These are phyloP conservation scores for Fragaria iinumae DNA, from an alignment of 306 rosid species.

Conservation along the genomic window DNA sequence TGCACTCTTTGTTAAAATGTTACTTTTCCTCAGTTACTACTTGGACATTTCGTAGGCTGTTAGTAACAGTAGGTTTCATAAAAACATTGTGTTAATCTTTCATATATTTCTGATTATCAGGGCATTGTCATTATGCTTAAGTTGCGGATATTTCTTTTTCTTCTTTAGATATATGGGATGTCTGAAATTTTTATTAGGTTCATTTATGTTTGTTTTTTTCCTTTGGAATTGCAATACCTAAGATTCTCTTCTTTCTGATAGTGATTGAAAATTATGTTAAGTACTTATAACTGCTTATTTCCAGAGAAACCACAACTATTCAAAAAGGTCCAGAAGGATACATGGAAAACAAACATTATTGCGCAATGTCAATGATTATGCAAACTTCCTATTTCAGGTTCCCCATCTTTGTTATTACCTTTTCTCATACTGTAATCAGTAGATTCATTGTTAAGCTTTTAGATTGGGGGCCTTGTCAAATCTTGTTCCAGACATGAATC, in stretches of 20 bases:
- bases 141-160: background rate
- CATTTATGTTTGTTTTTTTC: conserved; percentile 1
- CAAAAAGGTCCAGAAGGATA: conserved; percentile 46
- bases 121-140: background rate
- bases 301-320: conserved; percentile 54
- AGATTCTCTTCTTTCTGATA: background rate
- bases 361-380: conserved; percentile 53
- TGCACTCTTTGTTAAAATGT: background rate
- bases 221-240: background rate
- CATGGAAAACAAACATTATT: conserved; percentile 45
- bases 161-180: background rate
- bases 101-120: background rate
- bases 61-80: background rate
- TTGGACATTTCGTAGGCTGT: background rate
- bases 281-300: conserved; percentile 19
- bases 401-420: conserved; percentile 16
- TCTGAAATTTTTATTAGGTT: background rate
- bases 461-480: background rate
- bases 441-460: background rate
- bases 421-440: background rate
- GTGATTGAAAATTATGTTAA: conserved; percentile 11
- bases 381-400: conserved; percentile 80
- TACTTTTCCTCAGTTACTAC: background rate
- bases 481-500: background rate
- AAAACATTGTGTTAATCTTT: background rate